Evolutionary conservation across 148 eudicot species (phyloP).

Genomic region (Polygonum maritimum): DNA sequence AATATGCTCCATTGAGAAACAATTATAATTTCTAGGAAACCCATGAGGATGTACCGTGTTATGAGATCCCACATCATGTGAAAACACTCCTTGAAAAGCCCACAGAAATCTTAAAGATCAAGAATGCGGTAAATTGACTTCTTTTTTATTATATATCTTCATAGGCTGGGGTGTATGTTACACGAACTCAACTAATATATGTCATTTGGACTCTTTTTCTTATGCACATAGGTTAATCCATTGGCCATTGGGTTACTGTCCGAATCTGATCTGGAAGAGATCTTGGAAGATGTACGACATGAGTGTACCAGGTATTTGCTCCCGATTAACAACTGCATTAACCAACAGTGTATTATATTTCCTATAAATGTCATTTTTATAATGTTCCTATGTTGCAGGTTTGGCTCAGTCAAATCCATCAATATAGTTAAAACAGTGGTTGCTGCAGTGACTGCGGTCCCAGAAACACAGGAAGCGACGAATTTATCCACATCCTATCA

Average conservation of each 20-base stretch:
- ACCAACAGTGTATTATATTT: background rate
- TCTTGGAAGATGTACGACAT: constrained; percentile 67
- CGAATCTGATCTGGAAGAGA: constrained; percentile 66
- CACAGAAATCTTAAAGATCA: constrained; percentile 66
- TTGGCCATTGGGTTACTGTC: constrained; percentile 37
- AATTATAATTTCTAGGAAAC: constrained; percentile 35
- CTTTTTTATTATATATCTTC: background rate
- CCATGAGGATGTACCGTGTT: constrained; percentile 35
- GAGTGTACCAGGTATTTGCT: constrained; percentile 76
- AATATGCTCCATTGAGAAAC: background rate
- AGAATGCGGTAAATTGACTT: constrained; percentile 48
- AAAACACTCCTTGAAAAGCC: constrained; percentile 72
- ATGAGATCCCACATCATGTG: constrained; percentile 81
- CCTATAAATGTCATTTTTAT: background rate
- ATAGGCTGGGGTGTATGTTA: background rate
- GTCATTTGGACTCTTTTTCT: background rate
- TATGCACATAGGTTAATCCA: constrained; percentile 41
- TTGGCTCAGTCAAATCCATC: constrained; percentile 66
- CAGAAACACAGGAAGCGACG: constrained; percentile 19
- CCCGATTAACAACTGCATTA: background rate
- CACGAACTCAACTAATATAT: background rate
- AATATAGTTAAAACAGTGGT: constrained; percentile 36
- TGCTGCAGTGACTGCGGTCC: constrained; percentile 3
- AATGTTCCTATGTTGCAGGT: constrained; percentile 36
- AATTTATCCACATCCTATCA: constrained; percentile 17